These are phyloP conservation scores for Debaryomyces udenii DNA, from an alignment of 1,139 yeast species.

Conservation along the genomic window DNA sequence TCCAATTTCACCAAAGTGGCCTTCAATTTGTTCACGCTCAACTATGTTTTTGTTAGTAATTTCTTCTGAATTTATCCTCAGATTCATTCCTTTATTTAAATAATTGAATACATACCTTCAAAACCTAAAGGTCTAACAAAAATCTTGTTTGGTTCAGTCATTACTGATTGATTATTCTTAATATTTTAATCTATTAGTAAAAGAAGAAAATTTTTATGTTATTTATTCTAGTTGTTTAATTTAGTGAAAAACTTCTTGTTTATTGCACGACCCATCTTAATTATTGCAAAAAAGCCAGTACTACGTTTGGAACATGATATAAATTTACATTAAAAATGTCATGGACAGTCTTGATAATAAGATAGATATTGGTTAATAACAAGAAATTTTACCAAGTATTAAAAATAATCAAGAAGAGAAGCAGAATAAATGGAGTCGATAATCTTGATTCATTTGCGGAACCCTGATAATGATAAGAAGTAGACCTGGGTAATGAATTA, in stretches of 20 bases:
- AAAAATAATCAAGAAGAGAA: no score
- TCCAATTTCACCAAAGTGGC: constrained; percentile 66
- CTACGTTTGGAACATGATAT: no score
- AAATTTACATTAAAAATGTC: no score
- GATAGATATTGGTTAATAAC: no score
- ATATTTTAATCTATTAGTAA: constrained; percentile 1
- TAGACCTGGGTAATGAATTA: no score
- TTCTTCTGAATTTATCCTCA: no score
- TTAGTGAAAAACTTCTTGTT: constrained; percentile 3
- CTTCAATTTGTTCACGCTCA: constrained; percentile 63
- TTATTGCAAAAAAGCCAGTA: constrained; percentile 6
- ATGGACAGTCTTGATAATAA: no score
- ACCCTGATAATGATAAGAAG: no score
- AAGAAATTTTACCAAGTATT: no score
- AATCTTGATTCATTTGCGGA: no score
- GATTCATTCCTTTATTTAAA: no score
- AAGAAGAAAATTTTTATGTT: constrained; percentile 9
- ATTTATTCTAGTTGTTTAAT: not conserved
- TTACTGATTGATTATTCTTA: constrained; percentile 11
- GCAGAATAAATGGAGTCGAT: no score
- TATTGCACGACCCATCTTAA: not conserved
- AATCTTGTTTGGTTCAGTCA: constrained; percentile 37
- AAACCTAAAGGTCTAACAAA: constrained; percentile 45
- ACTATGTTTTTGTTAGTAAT: constrained; percentile 21
- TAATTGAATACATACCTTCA: constrained; percentile 26